A percentile compares a stretch with the other conserved stretches of the same genome.
Conservation (phyloP, 805 yeast genomes). For the Starmera amethionina region DNA sequence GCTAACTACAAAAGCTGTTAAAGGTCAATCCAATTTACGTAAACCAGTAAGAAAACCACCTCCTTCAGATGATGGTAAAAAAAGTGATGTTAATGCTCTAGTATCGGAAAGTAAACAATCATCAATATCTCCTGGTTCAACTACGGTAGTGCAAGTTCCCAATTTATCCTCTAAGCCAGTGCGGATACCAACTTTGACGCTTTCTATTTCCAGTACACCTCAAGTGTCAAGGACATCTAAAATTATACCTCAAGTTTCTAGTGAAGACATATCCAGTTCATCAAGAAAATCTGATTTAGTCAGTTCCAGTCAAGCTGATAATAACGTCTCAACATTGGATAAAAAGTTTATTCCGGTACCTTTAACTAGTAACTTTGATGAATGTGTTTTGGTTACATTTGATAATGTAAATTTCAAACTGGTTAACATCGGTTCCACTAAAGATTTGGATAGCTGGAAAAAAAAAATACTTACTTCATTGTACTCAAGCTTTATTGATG, state of each 20-base stretch:
- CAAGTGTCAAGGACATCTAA: background rate
- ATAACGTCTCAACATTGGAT: conserved; percentile 17
- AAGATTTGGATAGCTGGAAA: conserved; percentile 28
- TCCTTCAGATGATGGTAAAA: background rate
- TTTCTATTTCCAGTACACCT: no score
- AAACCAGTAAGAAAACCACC: background rate
- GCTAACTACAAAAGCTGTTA: no score
- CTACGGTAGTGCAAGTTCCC: no score
- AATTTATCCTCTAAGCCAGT: no score
- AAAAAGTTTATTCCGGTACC: conserved; percentile 29
- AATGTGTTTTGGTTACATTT: conserved; percentile 46
- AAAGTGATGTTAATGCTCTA: no score
- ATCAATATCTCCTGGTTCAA: no score
- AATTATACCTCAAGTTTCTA: background rate
- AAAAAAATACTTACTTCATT: conserved; percentile 27
- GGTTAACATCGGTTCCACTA: conserved; percentile 27
- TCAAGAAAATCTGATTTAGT: background rate
- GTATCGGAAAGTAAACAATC: no score
- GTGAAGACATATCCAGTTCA: background rate
- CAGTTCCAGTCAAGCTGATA: no score
- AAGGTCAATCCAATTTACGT: no score
- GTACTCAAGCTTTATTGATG: conserved; percentile 14
- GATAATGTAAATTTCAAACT: conserved; percentile 51
- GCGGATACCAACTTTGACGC: no score
- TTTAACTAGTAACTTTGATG: conserved; percentile 20